Conservation (phyloP, 257 asterid genomes). For the Scutellaria baicalensis region DNA sequence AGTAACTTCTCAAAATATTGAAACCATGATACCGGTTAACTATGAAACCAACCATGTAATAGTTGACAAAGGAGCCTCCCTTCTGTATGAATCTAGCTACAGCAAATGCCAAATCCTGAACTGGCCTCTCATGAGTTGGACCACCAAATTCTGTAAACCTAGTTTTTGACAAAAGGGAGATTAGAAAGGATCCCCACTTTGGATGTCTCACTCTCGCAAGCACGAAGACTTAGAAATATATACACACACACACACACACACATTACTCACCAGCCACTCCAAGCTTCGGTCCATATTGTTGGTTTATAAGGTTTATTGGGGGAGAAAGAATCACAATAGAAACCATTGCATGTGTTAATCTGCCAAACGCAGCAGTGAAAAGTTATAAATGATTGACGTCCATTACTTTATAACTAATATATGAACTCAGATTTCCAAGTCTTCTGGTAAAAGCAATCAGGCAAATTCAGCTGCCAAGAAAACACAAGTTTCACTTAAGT, state of each 20-base stretch:
- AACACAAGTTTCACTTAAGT: not conserved
- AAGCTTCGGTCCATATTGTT: constrained; percentile 92
- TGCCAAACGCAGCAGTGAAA: constrained; percentile 23
- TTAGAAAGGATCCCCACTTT: constrained; percentile 1
- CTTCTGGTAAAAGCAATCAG: not conserved
- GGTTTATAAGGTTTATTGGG: constrained; percentile 91
- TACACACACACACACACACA: too few relatives aligned
- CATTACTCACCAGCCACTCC: constrained; percentile 80
- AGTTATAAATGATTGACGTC: not conserved
- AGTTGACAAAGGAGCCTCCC: constrained; percentile 88
- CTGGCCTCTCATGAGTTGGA: constrained; percentile 68
- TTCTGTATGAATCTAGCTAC: constrained; percentile 82
- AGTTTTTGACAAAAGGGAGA: constrained; percentile 4
- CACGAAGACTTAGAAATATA: not conserved
- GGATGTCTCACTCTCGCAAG: not conserved
- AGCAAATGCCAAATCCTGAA: constrained; percentile 87
- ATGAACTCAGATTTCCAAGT: not conserved
- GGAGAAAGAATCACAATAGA: constrained; percentile 73
- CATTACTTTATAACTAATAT: not conserved
- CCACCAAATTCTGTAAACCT: constrained; percentile 92
- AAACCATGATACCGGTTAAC: not conserved
- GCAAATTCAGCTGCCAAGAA: not conserved
- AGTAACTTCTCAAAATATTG: not conserved
- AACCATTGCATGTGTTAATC: constrained; percentile 96
- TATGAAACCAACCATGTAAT: constrained; percentile 75